Evolutionary conservation across 208 protist species (phyloP).

Genomic region (Trypanosoma platydactyli): DNA sequence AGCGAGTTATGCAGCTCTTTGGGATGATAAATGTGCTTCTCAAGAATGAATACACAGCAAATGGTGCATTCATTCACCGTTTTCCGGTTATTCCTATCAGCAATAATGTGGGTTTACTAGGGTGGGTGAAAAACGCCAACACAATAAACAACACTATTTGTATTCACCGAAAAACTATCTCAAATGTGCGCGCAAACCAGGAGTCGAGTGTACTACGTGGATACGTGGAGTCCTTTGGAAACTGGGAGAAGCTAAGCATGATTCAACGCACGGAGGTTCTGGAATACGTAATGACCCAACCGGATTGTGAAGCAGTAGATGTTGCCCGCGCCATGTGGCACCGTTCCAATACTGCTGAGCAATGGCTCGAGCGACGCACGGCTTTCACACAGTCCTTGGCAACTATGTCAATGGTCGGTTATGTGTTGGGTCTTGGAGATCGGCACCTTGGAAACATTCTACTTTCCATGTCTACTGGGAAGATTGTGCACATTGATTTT

Average conservation of each 20-base stretch:
- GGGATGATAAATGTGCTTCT: slow-evolving; percentile 99
- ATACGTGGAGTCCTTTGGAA: slow-evolving; percentile 90
- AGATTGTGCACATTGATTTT: slow-evolving; percentile 99
- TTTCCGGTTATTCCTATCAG: slow-evolving; percentile 99
- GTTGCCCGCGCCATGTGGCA: slow-evolving; percentile 96
- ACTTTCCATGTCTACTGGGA: slow-evolving; percentile 97
- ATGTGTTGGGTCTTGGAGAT: slow-evolving; percentile 97
- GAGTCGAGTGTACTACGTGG: slow-evolving; percentile 72
- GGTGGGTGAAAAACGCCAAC: slow-evolving; percentile 98
- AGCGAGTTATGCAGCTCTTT: slow-evolving; percentile 99
- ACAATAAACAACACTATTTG: slow-evolving; percentile 99
- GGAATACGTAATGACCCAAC: slow-evolving; percentile 97
- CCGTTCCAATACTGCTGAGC: slow-evolving; percentile 95
- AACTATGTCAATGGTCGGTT: slow-evolving; percentile 98
- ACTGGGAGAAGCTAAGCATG: slow-evolving; percentile 87
- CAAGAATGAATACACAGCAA: slow-evolving; percentile 81
- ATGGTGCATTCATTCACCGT: slow-evolving; percentile 89
- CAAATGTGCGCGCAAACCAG: slow-evolving; percentile 83
- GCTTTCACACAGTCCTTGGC: slow-evolving; percentile 98
- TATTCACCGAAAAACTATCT: slow-evolving; percentile 95
- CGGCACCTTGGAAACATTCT: slow-evolving; percentile 99
- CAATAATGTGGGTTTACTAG: slow-evolving; percentile 98
- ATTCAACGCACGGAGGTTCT: slow-evolving; percentile 97
- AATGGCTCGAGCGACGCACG: slow-evolving; percentile 98
- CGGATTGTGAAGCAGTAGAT: slow-evolving; percentile 86